Base-by-base conservation (phyloP, 2,329 filamentous ascomycete species). In the Paracamarosporium sp. region DNA sequence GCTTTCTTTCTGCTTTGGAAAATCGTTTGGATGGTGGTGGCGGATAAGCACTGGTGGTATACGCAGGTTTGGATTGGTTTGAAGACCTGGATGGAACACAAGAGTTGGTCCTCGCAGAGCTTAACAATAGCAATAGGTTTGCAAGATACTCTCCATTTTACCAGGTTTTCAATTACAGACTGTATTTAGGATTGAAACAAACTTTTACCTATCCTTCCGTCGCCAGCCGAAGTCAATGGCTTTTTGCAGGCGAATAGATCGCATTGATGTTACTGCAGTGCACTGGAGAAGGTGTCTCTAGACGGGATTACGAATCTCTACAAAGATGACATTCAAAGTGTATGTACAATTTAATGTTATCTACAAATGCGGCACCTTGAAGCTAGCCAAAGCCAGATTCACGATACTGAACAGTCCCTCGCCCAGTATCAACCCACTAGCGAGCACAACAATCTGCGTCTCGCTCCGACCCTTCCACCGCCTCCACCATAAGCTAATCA, bases 321-420 rank as follows among this genome's bases (percentile, higher is more conserved):
- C n/a, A n/a, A n/a, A n/a, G n/a, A 43, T 43, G 22, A 7, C 20
- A 25, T 22, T 25, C 20, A 31, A 25, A n/a, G 1, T 4, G 7
- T 35, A n/a, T 15, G 15, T 50, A 17, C 5, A 25, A 27, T n/a
- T 40, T 25, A 45, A 51, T 4, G 8, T n/a, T 11, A 15, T 25
- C 31, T 57, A 67, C 55, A 90, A 30, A 92, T 95, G 92, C 50
- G 92, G 90, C 55, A 96, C 90, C 3, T 83, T 79, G 9, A 88
- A 81, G 74, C 90, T 93, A 55, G 96, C 92, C 70, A 99, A 80
- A 8, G 90, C 79, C 54, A 99, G 78, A 73, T 97, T 98, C 25
- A 95, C 84, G 68, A 99, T 97, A 72, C 93, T 97, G 62, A 97
- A 81, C 63, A 98, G 87, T 0, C 94, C 94, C 75, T 98, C 94